phyloP scores from a whole-genome alignment of 495 filamentous ascomycete species.

The Podospora australis region DNA sequence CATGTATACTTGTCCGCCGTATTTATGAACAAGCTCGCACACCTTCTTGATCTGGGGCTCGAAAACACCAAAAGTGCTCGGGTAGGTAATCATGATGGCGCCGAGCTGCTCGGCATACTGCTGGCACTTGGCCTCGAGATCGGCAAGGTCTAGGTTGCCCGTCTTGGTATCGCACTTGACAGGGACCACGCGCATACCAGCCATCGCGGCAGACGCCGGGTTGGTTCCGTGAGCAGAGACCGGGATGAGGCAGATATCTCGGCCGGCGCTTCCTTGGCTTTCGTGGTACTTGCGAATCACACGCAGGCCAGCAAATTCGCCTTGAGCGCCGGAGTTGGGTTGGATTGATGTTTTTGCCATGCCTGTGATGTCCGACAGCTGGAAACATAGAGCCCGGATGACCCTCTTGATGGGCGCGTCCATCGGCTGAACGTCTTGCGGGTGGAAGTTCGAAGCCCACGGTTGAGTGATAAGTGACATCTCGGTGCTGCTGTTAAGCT shows the following conservation, averaged over 20 bases:
- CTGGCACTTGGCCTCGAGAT: slow-evolving; percentile 81
- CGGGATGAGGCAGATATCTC: slow-evolving; percentile 93
- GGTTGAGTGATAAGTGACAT: slow-evolving; percentile 79
- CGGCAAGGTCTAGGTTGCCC: slow-evolving; percentile 83
- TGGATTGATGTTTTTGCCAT: slow-evolving; percentile 89
- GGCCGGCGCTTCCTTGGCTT: slow-evolving; percentile 52
- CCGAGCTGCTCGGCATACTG: slow-evolving; percentile 80
- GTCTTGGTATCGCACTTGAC: slow-evolving; percentile 85
- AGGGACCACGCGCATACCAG: slow-evolving; percentile 91
- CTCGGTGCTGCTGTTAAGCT: slow-evolving; percentile 92
- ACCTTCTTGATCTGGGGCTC: slow-evolving; percentile 86
- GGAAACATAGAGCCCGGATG: slow-evolving; percentile 63
- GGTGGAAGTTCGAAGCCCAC: slow-evolving; percentile 82
- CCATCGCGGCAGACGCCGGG: slow-evolving; percentile 94
- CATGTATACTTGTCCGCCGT: slow-evolving; percentile 98
- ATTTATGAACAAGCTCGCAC: slow-evolving; percentile 75
- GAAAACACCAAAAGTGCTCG: slow-evolving; percentile 94
- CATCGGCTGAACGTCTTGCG: slow-evolving; percentile 60
- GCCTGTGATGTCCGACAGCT: slow-evolving; percentile 81
- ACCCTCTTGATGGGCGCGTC: slow-evolving; percentile 59
- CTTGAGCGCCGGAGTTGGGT: slow-evolving; percentile 95
- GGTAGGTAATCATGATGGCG: slow-evolving; percentile 98
- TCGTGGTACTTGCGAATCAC: slow-evolving; percentile 86
- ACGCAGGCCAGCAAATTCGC: slow-evolving; percentile 91
- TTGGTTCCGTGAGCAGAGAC: slow-evolving; percentile 97